Percentiles rank a stretch among this genome's conserved stretches.
Evolutionary conservation across 768 basidiomycete genomes (phyloP).

Genomic region (Mycena sanguinolenta): DNA sequence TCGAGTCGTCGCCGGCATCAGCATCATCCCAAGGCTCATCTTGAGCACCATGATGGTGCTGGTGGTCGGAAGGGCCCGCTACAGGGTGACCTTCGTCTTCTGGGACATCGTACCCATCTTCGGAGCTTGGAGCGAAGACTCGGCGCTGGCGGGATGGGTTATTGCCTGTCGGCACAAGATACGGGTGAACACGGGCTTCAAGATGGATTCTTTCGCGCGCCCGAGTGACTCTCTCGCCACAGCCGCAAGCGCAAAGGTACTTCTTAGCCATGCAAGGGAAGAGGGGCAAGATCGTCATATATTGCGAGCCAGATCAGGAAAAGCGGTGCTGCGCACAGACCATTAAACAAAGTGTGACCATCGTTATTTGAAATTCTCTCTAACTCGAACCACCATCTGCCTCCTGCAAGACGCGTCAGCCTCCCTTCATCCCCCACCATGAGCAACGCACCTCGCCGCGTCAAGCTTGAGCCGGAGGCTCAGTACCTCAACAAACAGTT

Average conservation of each 20-base stretch:
- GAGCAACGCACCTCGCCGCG: neutral
- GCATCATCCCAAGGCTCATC: no score
- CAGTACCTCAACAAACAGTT: neutral
- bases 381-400: neutral
- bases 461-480: neutral
- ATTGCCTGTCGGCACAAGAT: neutral
- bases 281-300: no score
- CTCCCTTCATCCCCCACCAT: neutral
- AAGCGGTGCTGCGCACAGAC: neutral
- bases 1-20: no score
- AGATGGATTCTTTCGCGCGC: neutral
- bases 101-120: no score
- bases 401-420: neutral
- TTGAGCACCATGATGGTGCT: no score
- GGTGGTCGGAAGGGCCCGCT: no score
- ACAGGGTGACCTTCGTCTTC: no score
- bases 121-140: constrained; percentile 9
- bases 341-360: neutral
- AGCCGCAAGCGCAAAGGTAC: neutral
- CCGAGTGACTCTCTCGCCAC: neutral
- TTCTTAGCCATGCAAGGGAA: neutral
- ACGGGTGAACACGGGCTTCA: neutral
- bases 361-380: neutral
- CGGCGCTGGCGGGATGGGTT: neutral
- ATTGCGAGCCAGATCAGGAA: no score